Evolutionary conservation across 352 stramenopile species (phyloP), one percentile per base, ranked within the genome.

Genomic region (Pythium oligandrum): DNA sequence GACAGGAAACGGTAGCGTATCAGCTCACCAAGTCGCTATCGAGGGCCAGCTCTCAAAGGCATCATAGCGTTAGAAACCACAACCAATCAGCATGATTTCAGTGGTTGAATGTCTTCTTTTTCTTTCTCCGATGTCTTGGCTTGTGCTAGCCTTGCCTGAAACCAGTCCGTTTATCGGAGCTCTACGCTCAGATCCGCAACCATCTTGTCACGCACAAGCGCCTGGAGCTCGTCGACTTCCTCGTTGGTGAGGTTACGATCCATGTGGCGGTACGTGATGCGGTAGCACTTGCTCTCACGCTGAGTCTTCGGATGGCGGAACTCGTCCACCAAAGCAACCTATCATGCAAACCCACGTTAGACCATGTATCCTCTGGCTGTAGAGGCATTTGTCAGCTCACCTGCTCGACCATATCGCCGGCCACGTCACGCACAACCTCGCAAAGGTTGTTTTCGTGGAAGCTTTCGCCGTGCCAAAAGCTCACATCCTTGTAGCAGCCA

Each of bases 201-300:
- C 30, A 17, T 40, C 34, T 48, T 55, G 33, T 35, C 38, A 51
- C 50, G 58, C 66, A 31, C 39, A 3, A 55, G 10, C 32, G 12
- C 79, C 81, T 99, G 97, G 10, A 99, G 78, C 12, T 69, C 75
- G 79, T 99, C 96, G 58, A 99, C 93, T 70, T 99, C 97, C 53
- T 98, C 93, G 79, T 99, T 99, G 48, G 97, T 99, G 40, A 99
- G 81, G 57, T 86, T 98, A 35, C 97, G 90, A 70, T 99, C 96
- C 96, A 99, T 99, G 68, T 95, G 95, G 59, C 97, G 88, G 71
- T 99, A 99, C 26, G 85, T 98, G 69, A 99, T 98, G 51, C 97
- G 87, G 70, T 98, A 99, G 80, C 97, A 99, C 57, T 98, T 96
- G 66, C 88, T 98, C 48, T 80, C 69, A 9, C 85, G 78, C 48